Evolutionary conservation across 352 stramenopile species (phyloP).

Genomic region (Phytophthora chlamydospora): DNA sequence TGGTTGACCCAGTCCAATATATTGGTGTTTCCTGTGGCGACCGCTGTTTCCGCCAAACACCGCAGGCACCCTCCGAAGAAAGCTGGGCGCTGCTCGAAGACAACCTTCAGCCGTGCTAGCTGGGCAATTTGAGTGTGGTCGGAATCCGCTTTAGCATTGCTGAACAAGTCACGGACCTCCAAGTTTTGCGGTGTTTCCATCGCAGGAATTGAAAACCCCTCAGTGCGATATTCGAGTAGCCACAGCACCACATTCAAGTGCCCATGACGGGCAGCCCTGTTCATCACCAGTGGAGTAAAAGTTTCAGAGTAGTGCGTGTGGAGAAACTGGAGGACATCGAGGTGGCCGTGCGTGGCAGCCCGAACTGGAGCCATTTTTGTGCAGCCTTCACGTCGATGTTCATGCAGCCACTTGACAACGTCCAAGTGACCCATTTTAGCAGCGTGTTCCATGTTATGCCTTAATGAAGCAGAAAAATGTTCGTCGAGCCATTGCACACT

Average conservation of each 20-base stretch:
- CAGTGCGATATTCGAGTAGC: neutral
- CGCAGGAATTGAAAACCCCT: neutral
- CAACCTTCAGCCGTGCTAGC: neutral
- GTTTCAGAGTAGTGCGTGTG: neutral
- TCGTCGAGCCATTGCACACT: neutral
- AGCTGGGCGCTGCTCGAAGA: neutral
- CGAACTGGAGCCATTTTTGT: neutral
- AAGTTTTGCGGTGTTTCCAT: neutral
- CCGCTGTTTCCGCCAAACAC: conserved; percentile 2
- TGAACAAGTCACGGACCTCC: neutral
- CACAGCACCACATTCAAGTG: neutral
- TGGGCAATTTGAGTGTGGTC: neutral
- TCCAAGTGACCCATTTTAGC: neutral
- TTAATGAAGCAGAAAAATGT: neutral
- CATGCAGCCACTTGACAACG: conserved; percentile 2
- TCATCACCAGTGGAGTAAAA: neutral
- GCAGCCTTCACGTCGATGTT: conserved; percentile 2
- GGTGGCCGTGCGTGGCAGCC: neutral
- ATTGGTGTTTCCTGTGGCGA: neutral
- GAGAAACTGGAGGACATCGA: conserved; percentile 2
- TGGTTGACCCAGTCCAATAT: conserved; percentile 6
- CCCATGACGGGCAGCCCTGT: neutral
- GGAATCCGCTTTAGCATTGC: neutral
- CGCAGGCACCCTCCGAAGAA: neutral
- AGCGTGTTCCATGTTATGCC: neutral